Base-by-base conservation (phyloP, 2,329 filamentous ascomycete genomes). In the Zalaria obscura region DNA sequence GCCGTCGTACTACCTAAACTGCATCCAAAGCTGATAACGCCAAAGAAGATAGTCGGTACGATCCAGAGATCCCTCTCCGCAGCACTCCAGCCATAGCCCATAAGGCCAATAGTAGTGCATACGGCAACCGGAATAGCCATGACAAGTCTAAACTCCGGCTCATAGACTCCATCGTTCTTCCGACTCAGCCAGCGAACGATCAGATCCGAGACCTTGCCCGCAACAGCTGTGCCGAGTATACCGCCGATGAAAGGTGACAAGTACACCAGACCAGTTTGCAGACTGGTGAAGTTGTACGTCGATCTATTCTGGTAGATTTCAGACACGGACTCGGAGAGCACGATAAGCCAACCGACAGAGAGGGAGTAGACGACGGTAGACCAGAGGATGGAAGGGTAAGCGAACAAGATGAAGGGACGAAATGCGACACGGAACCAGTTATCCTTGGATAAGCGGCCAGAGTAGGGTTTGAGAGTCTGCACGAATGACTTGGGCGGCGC, bases 61-160 rank as follows among this genome's bases (percentile, higher is more conserved):
- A 94, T 93, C 83, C 84, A 96, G 25, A 72, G 68, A 53, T 95
- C 77, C 25, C 69, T 69, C 43, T 79, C 72, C 47, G 85, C 61
- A 0, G 82, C 85, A 6, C 82, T 87, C 91, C 89, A 96, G n/a
- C 89, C 89, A 54, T 91, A 96, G 2, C 87, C 89, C 78, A 95
- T 93, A 10, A 96, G 72, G 0, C 91, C 91, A 28, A 89, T 76
- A 1, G 79, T 76, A 0, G 88, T 95, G 3, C 78, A 77, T 41
- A 95, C 53, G 1, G 80, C 68, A 28, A 95, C 79, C 0, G 88
- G 89, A 3, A 80, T 62, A 0, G 78, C 84, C 89, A 96, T 94
- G 35, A 93, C 73, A 0, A 94, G 73, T 5, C 88, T 76, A 55
- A 93, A 96, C 60, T 96, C 89, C 1, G 89, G 89, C 59, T 96